Percentiles rank a stretch among this genome's conserved stretches.
phyloP scores from a whole-genome alignment of 768 basidiomycete genomes.

The Podaxis pistillaris region DNA sequence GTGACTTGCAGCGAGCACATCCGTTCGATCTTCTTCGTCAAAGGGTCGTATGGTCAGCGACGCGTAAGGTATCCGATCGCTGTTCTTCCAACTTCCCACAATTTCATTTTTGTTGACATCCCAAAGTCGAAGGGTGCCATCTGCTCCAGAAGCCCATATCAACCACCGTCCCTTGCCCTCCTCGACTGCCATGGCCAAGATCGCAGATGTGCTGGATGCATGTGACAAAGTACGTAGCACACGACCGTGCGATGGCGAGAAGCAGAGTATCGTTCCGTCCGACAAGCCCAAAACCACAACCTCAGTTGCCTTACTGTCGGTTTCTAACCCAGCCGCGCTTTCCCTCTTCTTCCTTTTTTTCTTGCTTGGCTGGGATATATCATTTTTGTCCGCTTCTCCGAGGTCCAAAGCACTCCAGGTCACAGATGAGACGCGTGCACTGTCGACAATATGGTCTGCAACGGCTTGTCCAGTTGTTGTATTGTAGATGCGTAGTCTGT shows the following conservation, averaged over 20 bases:
- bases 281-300: constrained; percentile 60
- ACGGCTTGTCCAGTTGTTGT: constrained; percentile 51
- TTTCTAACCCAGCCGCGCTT: constrained; percentile 25
- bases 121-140: constrained; percentile 59
- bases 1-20: constrained; percentile 60
- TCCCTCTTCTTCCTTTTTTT: constrained; percentile 55
- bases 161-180: constrained; percentile 29
- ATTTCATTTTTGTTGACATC: constrained; percentile 48
- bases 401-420: constrained; percentile 47
- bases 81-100: constrained; percentile 51
- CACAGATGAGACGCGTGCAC: constrained; percentile 52
- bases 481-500: constrained; percentile 65
- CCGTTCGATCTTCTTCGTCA: constrained; percentile 34
- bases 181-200: constrained; percentile 45
- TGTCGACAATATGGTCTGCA: constrained; percentile 57
- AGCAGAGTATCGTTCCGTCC: constrained; percentile 56
- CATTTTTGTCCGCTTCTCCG: constrained; percentile 15
- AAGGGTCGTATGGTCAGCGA: constrained; percentile 44
- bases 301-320: constrained; percentile 29
- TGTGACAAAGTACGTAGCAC: constrained; percentile 55
- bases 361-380: constrained; percentile 40
- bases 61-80: constrained; percentile 58
- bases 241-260: constrained; percentile 60
- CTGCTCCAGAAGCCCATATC: constrained; percentile 58
- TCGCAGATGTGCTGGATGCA: constrained; percentile 49